phyloP scores from a whole-genome alignment of 305 asterid species.

The Fraxinus ornus region DNA sequence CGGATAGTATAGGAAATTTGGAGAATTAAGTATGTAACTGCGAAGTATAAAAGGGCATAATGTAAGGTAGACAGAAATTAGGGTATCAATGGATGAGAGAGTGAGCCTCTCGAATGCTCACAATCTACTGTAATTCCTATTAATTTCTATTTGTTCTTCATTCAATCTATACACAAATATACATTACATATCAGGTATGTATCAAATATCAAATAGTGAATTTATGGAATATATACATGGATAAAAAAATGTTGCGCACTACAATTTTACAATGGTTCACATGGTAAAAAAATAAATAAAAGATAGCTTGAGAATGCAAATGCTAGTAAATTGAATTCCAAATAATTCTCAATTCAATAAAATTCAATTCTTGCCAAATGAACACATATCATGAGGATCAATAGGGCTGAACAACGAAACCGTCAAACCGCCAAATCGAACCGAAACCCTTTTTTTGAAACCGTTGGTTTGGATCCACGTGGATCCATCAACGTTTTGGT shows the following conservation, averaged over 20 bases:
- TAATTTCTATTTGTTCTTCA: background rate
- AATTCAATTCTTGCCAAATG: background rate
- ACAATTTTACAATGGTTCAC: background rate
- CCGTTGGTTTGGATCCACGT: too few species aligned
- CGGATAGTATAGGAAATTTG: background rate
- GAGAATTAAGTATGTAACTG: background rate
- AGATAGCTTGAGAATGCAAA: background rate
- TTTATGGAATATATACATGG: background rate
- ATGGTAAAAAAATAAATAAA: background rate
- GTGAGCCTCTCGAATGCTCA: background rate
- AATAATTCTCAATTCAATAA: background rate
- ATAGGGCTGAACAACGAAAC: background rate
- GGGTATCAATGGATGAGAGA: background rate
- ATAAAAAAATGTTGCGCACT: background rate
- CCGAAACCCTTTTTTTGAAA: too few species aligned
- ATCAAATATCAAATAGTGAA: background rate
- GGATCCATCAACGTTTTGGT: too few species aligned
- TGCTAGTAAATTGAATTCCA: background rate
- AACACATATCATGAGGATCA: background rate
- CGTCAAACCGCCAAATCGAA: too few species aligned
- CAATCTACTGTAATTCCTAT: background rate
- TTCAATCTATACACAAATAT: background rate
- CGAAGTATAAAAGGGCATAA: background rate
- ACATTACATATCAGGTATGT: background rate
- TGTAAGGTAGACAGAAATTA: background rate